Evolutionary conservation across 2,329 filamentous ascomycete species (phyloP).

Genomic region (Zymoseptoria tritici): DNA sequence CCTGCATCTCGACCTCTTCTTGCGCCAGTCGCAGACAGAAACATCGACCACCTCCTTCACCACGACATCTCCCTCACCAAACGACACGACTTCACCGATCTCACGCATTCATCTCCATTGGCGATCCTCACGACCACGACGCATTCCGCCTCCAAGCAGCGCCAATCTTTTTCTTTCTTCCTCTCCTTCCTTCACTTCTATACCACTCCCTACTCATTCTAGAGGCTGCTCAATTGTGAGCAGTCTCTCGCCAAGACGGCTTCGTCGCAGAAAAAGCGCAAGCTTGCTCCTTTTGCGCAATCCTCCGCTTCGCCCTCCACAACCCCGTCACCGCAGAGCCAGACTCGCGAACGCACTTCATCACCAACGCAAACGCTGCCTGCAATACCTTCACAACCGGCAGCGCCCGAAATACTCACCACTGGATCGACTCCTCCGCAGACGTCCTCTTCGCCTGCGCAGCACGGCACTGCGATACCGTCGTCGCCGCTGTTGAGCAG

Average conservation of each 20-base stretch:
- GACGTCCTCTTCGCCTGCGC: constrained; percentile 19
- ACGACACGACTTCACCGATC: neutral
- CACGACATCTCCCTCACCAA: neutral
- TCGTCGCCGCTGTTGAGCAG: neutral
- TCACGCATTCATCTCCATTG: neutral
- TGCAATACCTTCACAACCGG: constrained; percentile 2
- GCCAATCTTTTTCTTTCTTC: neutral
- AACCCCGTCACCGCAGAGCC: constrained; percentile 8
- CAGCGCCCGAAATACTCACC: neutral
- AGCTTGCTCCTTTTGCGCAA: constrained; percentile 31
- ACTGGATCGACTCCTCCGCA: constrained; percentile 15
- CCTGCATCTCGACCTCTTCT: neutral
- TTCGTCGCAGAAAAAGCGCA: constrained; percentile 38
- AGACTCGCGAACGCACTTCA: neutral
- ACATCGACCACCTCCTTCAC: neutral
- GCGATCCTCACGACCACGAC: neutral
- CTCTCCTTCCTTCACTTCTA: neutral
- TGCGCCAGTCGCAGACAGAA: neutral
- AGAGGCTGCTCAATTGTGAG: constrained; percentile 4
- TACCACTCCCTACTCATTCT: neutral
- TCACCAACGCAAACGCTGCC: neutral
- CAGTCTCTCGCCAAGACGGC: constrained; percentile 17
- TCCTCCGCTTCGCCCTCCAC: constrained; percentile 6
- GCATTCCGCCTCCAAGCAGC: neutral
- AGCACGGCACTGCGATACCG: constrained; percentile 13